Evolutionary conservation across 2,329 filamentous ascomycete species (phyloP).

Genomic region (Phoma sp.): DNA sequence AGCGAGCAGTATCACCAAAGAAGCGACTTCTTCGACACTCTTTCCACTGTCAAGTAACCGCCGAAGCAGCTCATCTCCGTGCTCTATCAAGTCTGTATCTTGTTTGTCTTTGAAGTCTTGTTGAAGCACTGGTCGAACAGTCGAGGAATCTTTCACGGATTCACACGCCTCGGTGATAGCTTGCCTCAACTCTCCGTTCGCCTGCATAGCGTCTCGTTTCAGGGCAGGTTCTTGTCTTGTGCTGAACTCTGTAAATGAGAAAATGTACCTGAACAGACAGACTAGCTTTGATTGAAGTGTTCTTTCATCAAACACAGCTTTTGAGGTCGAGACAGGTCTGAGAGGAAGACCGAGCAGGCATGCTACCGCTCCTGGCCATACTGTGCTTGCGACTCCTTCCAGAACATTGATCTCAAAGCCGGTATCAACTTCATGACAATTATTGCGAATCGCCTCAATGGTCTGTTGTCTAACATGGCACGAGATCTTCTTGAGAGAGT

Average conservation of each 20-base stretch:
- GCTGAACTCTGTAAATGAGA: background rate
- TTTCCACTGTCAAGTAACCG: background rate
- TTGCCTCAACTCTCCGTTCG: slow-evolving; percentile 44
- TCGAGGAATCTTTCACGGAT: background rate
- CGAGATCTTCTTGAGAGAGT: slow-evolving; percentile 66
- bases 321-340: too few species aligned
- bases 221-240: background rate
- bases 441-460: slow-evolving; percentile 67
- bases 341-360: background rate
- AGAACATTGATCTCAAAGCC: background rate
- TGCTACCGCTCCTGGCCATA: background rate
- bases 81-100: background rate
- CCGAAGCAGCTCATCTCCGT: background rate
- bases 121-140: slow-evolving; percentile 63
- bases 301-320: too few species aligned
- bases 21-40: background rate
- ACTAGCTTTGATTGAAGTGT: too few species aligned
- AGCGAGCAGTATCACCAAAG: too few species aligned
- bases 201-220: slow-evolving; percentile 53
- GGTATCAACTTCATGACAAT: background rate
- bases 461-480: slow-evolving; percentile 63
- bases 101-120: slow-evolving; percentile 64
- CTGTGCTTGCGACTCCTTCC: background rate
- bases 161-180: background rate
- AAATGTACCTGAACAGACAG: background rate